Evolutionary conservation across 1,139 yeast genomes (phyloP).

Genomic region (Geotrichum fermentans): DNA sequence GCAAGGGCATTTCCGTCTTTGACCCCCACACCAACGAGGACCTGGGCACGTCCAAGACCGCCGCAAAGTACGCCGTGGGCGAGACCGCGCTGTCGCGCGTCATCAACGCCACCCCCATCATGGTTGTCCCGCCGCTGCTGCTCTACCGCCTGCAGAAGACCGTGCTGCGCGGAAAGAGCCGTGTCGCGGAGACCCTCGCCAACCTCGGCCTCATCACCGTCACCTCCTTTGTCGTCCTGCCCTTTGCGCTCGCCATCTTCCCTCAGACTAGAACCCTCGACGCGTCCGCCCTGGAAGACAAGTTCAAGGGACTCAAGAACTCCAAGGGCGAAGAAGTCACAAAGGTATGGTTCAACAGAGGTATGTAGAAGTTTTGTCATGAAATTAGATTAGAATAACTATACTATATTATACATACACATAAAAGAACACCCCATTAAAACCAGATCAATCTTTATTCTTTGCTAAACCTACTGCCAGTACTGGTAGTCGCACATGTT

Average conservation of each 20-base stretch:
- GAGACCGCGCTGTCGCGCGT: constrained; percentile 95
- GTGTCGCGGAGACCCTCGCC: constrained; percentile 58
- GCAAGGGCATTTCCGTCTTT: constrained; percentile 74
- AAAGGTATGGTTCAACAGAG: constrained; percentile 82
- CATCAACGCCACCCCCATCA: constrained; percentile 91
- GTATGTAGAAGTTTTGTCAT: constrained; percentile 50
- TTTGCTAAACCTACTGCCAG: constrained; percentile 40
- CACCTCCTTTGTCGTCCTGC: constrained; percentile 82
- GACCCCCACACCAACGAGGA: constrained; percentile 50
- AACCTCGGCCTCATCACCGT: constrained; percentile 80
- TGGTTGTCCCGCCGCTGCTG: constrained; percentile 90
- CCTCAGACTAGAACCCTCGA: constrained; percentile 74
- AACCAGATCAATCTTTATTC: neutral
- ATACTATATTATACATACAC: neutral
- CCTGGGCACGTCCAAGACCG: constrained; percentile 75
- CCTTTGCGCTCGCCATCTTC: constrained; percentile 91
- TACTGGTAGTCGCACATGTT: constrained; percentile 50
- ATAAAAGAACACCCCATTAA: neutral
- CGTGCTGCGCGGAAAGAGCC: constrained; percentile 51
- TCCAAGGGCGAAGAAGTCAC: constrained; percentile 56
- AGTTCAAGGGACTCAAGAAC: constrained; percentile 58
- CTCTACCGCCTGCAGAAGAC: constrained; percentile 69
- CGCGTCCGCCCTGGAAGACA: constrained; percentile 56
- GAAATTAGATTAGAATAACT: neutral
- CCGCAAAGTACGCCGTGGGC: constrained; percentile 89